These are phyloP conservation scores for Yarrowia yakushimensis DNA, from an alignment of 805 yeast genomes.

Conservation along the genomic window DNA sequence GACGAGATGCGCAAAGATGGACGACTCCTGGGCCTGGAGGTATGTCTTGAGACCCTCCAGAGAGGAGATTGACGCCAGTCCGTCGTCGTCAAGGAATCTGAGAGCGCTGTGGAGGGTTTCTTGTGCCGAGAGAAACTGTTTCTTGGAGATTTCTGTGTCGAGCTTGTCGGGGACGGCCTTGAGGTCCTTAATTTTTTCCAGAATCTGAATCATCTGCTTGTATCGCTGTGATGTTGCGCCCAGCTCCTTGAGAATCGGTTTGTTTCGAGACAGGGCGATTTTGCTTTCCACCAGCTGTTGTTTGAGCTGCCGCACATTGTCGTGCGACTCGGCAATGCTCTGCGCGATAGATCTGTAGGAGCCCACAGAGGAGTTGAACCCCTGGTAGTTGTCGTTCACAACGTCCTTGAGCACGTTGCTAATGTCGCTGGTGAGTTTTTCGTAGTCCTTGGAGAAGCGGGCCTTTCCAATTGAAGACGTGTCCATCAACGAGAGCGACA, in stretches of 20 bases:
- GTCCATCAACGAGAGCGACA: constrained; percentile 79
- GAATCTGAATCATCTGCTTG: constrained; percentile 63
- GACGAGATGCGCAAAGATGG: constrained; percentile 64
- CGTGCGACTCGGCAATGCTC: constrained; percentile 63
- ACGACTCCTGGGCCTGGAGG: constrained; percentile 40
- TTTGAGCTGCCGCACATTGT: constrained; percentile 48
- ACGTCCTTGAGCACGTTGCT: constrained; percentile 58
- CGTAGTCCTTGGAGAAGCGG: constrained; percentile 63
- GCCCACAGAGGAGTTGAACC: constrained; percentile 81
- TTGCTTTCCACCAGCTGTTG: constrained; percentile 49
- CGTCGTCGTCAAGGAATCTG: constrained; percentile 35
- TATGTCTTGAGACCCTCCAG: constrained; percentile 36
- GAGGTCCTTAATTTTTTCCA: constrained; percentile 63
- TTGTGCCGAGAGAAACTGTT: constrained; percentile 65
- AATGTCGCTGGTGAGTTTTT: constrained; percentile 54
- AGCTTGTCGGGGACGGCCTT: constrained; percentile 56
- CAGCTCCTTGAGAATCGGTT: constrained; percentile 59
- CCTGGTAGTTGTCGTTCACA: constrained; percentile 71
- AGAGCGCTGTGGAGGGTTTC: constrained; percentile 48
- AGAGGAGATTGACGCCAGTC: constrained; percentile 35
- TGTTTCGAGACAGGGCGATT: constrained; percentile 49
- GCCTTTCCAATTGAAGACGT: constrained; percentile 90
- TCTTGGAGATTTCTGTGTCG: constrained; percentile 66
- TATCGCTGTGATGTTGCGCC: constrained; percentile 60
- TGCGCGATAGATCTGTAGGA: constrained; percentile 70